Evolutionary conservation across 2,329 filamentous ascomycete species (phyloP), one percentile per base, ranked within the genome.

Genomic region (Arthrobotrys conoides): DNA sequence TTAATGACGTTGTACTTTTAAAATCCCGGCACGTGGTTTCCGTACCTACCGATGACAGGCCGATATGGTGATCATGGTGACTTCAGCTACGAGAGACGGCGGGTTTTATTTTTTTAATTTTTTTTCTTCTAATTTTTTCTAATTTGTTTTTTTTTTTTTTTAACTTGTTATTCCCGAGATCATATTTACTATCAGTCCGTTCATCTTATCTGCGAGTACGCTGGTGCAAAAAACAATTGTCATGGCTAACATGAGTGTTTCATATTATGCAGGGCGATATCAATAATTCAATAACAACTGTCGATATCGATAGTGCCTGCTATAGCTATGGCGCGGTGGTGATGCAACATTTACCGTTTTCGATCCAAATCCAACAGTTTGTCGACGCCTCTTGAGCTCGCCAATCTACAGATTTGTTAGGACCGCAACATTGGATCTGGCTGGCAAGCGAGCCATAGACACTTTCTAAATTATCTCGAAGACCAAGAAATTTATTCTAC

Each of bases 191-290:
- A 24, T 53, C 46, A 24, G 30, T 24, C 20, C 27, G 49, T 68
- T 57, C 49, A 57, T 30, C 48, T 44, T 53, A 41, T 38, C 65
- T 53, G 46, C 20, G 33, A 33, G 27, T 22, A 33, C 27, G 49
- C 49, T 36, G n/a, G 33, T 44, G 36, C 57, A 27, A 44, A 61
- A 67, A 53, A 38, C 16, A 55, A 27, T 16, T 61, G 12, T 27
- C 10, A 57, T 70, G 57, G 72, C 72, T 76, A 76, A 76, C 69
- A 65, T 76, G 44, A 66, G 24, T 55, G 72, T 76, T 76, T 76
- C 72, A 76, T 59, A 71, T 48, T 61, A 55, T 76, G 72, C 72
- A 76, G 72, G 66, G 22, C 66, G 48, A 69, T 38, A 66, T 44
- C 59, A 27, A 69, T 48, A 70, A 36, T 30, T 76, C 49, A 38